These are phyloP conservation scores for Curvularia verruculosa DNA, from an alignment of 2,329 filamentous ascomycete genomes.

Conservation along the genomic window DNA sequence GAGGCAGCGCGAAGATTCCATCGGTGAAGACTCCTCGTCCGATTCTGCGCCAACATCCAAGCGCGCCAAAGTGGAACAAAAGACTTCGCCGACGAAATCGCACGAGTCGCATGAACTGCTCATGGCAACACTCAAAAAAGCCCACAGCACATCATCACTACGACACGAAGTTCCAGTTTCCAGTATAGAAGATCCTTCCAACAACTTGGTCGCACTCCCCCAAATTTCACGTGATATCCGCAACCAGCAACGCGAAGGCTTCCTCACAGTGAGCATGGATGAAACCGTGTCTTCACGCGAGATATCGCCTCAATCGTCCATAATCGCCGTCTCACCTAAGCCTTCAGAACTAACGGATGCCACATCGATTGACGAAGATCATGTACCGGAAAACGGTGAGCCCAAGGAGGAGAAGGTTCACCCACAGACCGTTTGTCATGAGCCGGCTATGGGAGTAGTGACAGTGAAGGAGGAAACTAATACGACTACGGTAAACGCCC, in stretches of 20 bases:
- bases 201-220: constrained; percentile 24
- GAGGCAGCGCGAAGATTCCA: constrained; percentile 37
- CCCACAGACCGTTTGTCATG: constrained; percentile 26
- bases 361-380: constrained; percentile 47
- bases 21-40: constrained; percentile 17
- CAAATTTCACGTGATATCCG: constrained; percentile 34
- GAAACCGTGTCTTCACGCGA: constrained; percentile 38
- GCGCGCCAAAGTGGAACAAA: constrained; percentile 20
- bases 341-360: constrained; percentile 47
- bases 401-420: constrained; percentile 34
- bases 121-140: constrained; percentile 39
- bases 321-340: constrained; percentile 38
- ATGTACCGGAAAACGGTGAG: constrained; percentile 12
- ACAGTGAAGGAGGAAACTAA: constrained; percentile 37
- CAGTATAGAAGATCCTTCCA: constrained; percentile 40
- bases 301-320: constrained; percentile 38
- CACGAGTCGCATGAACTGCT: constrained; percentile 26
- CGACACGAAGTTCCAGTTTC: constrained; percentile 39
- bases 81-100: constrained; percentile 17
- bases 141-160: constrained; percentile 41
- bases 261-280: constrained; percentile 38
- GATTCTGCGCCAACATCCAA: constrained; percentile 25
- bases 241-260: constrained; percentile 41
- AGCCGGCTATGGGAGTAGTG: constrained; percentile 38
- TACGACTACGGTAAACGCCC: constrained; percentile 38